Base-by-base conservation (phyloP, 2,329 filamentous ascomycete species). In the Sphaerulina musiva region DNA sequence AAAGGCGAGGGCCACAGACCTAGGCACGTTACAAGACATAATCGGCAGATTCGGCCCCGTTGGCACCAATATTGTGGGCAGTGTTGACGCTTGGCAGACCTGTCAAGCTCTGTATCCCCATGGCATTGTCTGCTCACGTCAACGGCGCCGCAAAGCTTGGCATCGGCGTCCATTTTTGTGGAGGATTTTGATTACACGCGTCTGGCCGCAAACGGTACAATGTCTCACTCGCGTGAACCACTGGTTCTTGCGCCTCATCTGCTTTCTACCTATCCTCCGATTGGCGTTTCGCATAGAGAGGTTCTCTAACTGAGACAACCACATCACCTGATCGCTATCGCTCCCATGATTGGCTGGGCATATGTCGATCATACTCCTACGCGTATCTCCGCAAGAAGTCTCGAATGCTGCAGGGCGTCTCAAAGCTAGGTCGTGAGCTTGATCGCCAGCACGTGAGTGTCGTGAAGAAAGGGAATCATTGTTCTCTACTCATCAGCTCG, bases 221-320 rank as follows among this genome's bases (percentile, higher is more conserved):
- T 51, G 48, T 51, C 41, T 51, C 34, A 51, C 32, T 39, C 32
- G n/a, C 42, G 48, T 51, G 48, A 38, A 51, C 41, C 48, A 51
- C 26, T 44, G 41, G 41, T 26, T 51, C 32, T 6, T 45, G 31
- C 48, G 34, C 48, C 41, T 17, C 48, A 50, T 17, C 40, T 44
- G 48, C 48, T 36, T 43, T 34, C 32, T 39, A 39, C 32, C 43
- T 51, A 43, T 45, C 8, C 48, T 46, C 48, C 48, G 48, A 46
- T 14, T 39, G 42, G 36, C 41, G 12, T 29, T 44, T 46, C 44
- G 32, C 48, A 41, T 32, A 41, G 43, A 32, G 48, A 32, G 31
- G n/a, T 8, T 29, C 31, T 6, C 14, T 11, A 7, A 11, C 12
- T 31, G 29, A 44, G 20, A 42, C 23, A 41, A 51, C 23, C 48